Percentiles rank a stretch among this genome's conserved stretches.
Conservation (phyloP, 192 early-diverging fungal genomes). For the Mortierella alpina region DNA sequence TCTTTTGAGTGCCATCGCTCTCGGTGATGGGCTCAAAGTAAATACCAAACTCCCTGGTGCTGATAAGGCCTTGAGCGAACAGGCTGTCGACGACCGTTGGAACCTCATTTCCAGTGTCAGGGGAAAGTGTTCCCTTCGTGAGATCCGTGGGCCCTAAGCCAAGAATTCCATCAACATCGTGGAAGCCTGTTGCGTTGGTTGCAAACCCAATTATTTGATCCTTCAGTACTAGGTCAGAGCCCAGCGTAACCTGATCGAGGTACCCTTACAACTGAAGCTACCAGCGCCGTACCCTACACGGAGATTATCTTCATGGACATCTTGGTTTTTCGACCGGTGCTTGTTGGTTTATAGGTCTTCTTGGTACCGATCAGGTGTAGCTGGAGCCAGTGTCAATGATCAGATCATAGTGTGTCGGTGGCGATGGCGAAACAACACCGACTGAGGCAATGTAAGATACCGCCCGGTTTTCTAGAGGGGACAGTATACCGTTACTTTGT, state of each 20-base stretch:
- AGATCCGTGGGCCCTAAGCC: constrained; percentile 12
- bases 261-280: constrained; percentile 26
- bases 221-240: neutral
- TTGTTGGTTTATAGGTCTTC: neutral
- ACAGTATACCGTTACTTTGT: too few relatives aligned
- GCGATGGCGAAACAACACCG: constrained; percentile 18
- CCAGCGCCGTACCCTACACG: constrained; percentile 35
- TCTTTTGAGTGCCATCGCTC: neutral
- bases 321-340: constrained; percentile 14
- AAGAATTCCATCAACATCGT: neutral
- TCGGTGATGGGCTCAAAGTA: constrained; percentile 24
- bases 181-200: constrained; percentile 14
- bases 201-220: constrained; percentile 26
- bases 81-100: constrained; percentile 32
- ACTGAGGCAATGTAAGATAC: constrained; percentile 25
- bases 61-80: constrained; percentile 8
- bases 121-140: neutral
- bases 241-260: constrained; percentile 20
- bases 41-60: constrained; percentile 24
- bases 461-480: constrained; percentile 20
- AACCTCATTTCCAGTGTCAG: constrained; percentile 13
- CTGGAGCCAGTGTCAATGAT: constrained; percentile 51
- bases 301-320: constrained; percentile 14
- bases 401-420: constrained; percentile 27
- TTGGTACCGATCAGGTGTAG: constrained; percentile 31